Base-by-base conservation (phyloP, 768 basidiomycete genomes). In the Gloeopeniophorella convolvens region DNA sequence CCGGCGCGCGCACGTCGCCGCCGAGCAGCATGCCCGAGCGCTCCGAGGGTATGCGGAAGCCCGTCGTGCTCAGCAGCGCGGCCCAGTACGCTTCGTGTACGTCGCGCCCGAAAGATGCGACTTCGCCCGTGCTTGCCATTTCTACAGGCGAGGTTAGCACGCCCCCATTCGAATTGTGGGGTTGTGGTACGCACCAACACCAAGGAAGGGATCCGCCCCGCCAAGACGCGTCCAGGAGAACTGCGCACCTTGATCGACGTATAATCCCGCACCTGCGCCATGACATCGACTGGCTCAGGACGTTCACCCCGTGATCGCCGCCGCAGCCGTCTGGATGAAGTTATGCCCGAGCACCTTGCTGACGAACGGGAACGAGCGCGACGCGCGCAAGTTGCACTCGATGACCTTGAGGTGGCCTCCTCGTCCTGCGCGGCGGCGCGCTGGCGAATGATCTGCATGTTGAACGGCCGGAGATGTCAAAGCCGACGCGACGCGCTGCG, bases 391-490 rank as follows among this genome's bases (percentile, higher is more conserved):
- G 68, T 99, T 99, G 70, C 96, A 99, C 68, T 99, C 96, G 58
- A 99, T 99, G 57, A 98, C 96, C 73, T 95, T 98, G 59, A 98
- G 80, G 49, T 82, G 77, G 10, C 82, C 70, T 80, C 74, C 51
- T 81, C 75, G 44, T 76, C 70, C 3, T 67, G 70, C 13, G 66
- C 64, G 20, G 73, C 74, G 5, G 73, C 72, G 2, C 78, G 68
- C 65, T 91, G 90, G 65, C 88, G 82, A 71, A 99, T 98, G 66
- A 99, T 80, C 68, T 99, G 96, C 94, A 99, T 99, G 68, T 99
- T 99, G 83, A 83, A 99, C 6, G 96, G 30, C 96, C 96, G 23
- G 92, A 96, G 45, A 99, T 98, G 62, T 96, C 76, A 68, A 98
- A 96, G 9, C 93, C 96, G 32, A 73, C 28, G 92, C 95, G 54